Conservation (phyloP, 495 filamentous ascomycete species). For the Hypoxylon fragiforme region DNA sequence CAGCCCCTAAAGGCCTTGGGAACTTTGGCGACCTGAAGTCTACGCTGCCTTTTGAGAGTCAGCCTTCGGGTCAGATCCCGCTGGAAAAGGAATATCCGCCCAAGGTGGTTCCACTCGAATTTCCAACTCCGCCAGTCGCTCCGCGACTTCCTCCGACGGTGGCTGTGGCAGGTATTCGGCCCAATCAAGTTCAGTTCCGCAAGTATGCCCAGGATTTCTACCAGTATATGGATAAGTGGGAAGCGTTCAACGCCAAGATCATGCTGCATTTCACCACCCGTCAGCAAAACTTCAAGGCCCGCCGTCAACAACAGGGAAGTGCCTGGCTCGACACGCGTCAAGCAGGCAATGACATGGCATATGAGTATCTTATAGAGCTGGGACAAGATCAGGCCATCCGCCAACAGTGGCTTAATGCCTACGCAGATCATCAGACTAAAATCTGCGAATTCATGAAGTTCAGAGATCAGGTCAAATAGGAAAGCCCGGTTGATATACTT, state of each 20-base stretch:
- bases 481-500: constrained; percentile 1
- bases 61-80: constrained; percentile 53
- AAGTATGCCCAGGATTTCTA: constrained; percentile 65
- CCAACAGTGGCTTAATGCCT: constrained; percentile 65
- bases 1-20: constrained; percentile 56
- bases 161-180: constrained; percentile 41
- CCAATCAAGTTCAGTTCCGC: constrained; percentile 55
- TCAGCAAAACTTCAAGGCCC: constrained; percentile 54
- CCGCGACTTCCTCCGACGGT: constrained; percentile 49
- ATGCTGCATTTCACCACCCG: constrained; percentile 68
- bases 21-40: constrained; percentile 67
- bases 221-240: constrained; percentile 71
- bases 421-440: constrained; percentile 64
- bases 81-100: constrained; percentile 39
- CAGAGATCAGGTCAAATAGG: constrained; percentile 46
- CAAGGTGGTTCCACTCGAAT: constrained; percentile 47
- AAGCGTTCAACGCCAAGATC: constrained; percentile 65
- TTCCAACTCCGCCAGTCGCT: constrained; percentile 66
- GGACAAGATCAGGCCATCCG: constrained; percentile 66
- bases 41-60: constrained; percentile 74
- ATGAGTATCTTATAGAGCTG: constrained; percentile 61
- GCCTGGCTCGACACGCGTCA: constrained; percentile 55
- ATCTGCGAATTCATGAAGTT: constrained; percentile 62
- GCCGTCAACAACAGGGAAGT: constrained; percentile 43
- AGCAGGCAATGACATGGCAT: constrained; percentile 50